phyloP scores from a whole-genome alignment of 768 basidiomycete species.

The Pilatotrama ljubarskyi region DNA sequence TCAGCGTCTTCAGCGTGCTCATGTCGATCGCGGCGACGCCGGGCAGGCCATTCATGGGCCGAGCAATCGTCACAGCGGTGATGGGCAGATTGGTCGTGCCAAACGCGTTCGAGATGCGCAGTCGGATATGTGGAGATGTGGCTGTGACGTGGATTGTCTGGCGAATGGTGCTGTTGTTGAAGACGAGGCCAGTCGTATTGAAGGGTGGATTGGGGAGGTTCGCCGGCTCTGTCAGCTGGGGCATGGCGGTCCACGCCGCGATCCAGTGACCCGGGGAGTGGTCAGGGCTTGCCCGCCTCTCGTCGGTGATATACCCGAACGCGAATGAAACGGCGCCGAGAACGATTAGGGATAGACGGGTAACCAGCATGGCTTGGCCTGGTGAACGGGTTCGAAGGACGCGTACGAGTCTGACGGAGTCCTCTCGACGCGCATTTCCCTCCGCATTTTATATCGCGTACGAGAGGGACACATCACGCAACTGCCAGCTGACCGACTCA shows the following conservation, averaged over 20 bases:
- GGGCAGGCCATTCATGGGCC: slow-evolving; percentile 39
- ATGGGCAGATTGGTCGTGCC: slow-evolving; percentile 44
- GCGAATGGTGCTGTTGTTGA: slow-evolving; percentile 48
- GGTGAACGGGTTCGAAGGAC: too few relatives aligned
- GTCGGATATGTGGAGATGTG: slow-evolving; percentile 40
- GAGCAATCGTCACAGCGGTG: slow-evolving; percentile 44
- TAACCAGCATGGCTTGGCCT: background rate
- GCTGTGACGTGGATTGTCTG: slow-evolving; percentile 49
- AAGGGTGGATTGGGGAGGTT: slow-evolving; percentile 33
- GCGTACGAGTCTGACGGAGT: background rate
- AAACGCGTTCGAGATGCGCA: slow-evolving; percentile 52
- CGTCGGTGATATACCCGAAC: background rate
- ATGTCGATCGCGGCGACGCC: slow-evolving; percentile 40
- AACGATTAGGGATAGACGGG: background rate
- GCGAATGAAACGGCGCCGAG: background rate
- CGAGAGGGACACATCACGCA: background rate
- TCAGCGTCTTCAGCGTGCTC: slow-evolving; percentile 37
- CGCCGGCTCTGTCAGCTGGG: slow-evolving; percentile 33
- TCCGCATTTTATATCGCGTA: background rate
- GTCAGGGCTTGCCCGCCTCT: background rate
- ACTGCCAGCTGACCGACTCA: background rate
- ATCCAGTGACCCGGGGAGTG: slow-evolving; percentile 30
- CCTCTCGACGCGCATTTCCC: background rate
- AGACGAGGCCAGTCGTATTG: slow-evolving; percentile 35
- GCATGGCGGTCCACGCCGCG: slow-evolving; percentile 33